These are phyloP conservation scores for Colletotrichum noveboracense DNA, from an alignment of 2,329 filamentous ascomycete species.

Conservation along the genomic window DNA sequence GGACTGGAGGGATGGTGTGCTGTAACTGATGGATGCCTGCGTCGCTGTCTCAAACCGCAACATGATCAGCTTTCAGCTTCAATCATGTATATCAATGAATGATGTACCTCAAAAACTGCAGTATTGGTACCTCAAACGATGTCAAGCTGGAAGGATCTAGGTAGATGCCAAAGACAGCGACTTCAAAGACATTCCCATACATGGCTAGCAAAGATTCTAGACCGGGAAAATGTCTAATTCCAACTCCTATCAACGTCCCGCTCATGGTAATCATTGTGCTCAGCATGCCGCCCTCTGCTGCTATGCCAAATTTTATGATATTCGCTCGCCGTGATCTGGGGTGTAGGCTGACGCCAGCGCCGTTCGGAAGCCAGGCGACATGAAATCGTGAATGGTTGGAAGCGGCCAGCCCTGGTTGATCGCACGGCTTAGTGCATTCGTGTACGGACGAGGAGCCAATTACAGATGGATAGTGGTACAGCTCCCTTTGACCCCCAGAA, in stretches of 20 bases:
- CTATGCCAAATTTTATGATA: background rate
- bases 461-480: background rate
- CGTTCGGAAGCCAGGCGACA: background rate
- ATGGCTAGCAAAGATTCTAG: background rate
- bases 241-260: background rate
- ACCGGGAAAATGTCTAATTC: background rate
- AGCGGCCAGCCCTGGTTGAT: background rate
- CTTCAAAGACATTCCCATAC: background rate
- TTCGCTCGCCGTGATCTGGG: background rate
- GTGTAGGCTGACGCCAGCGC: background rate
- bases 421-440: background rate
- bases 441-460: background rate
- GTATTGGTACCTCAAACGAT: background rate
- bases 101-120: background rate
- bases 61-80: background rate
- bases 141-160: background rate
- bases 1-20: background rate
- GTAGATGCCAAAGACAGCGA: background rate
- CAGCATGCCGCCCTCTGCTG: background rate
- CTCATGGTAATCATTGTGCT: background rate
- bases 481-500: too few species aligned
- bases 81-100: background rate
- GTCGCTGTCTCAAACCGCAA: background rate
- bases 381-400: background rate
- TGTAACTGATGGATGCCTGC: background rate